Evolutionary conservation across 2,329 filamentous ascomycete species (phyloP).

Genomic region (Calonectria crousiana): DNA sequence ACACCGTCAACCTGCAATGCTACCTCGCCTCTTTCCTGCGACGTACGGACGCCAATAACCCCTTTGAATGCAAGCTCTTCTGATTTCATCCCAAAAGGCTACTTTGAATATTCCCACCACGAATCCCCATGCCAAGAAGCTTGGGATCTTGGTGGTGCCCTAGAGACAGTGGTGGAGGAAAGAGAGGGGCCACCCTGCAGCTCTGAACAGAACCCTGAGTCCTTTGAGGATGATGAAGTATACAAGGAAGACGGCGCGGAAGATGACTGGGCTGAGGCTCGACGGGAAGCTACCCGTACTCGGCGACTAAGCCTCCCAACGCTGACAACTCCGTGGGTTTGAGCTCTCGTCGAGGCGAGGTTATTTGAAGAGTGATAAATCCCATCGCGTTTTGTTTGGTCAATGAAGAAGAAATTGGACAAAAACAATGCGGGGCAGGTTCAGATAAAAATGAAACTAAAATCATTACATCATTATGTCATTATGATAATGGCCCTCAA

Average conservation of each 20-base stretch:
- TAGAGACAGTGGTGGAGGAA: constrained; percentile 45
- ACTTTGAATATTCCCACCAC: constrained; percentile 28
- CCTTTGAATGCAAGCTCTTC: constrained; percentile 45
- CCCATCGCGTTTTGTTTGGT: neutral
- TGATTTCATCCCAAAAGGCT: constrained; percentile 48
- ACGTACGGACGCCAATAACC: constrained; percentile 35
- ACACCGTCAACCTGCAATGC: constrained; percentile 29
- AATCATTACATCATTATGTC: constrained; percentile 27
- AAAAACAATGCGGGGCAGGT: neutral
- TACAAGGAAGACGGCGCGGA: constrained; percentile 1
- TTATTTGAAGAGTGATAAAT: neutral
- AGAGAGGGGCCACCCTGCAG: constrained; percentile 31
- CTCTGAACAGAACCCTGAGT: constrained; percentile 15
- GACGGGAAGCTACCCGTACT: constrained; percentile 18
- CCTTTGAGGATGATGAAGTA: neutral
- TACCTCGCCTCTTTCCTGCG: constrained; percentile 24
- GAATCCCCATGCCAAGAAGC: constrained; percentile 2
- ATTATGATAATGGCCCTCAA: constrained; percentile 16
- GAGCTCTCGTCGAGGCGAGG: constrained; percentile 16
- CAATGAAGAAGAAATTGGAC: neutral
- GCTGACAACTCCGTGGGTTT: constrained; percentile 42
- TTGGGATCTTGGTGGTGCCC: neutral
- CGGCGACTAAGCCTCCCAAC: constrained; percentile 47
- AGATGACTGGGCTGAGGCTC: constrained; percentile 5
- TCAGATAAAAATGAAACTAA: constrained; percentile 1